A percentile compares a stretch with the other conserved stretches of the same genome.
phyloP scores from a whole-genome alignment of 108 stramenopile species.

The Skeletonema costatum region DNA sequence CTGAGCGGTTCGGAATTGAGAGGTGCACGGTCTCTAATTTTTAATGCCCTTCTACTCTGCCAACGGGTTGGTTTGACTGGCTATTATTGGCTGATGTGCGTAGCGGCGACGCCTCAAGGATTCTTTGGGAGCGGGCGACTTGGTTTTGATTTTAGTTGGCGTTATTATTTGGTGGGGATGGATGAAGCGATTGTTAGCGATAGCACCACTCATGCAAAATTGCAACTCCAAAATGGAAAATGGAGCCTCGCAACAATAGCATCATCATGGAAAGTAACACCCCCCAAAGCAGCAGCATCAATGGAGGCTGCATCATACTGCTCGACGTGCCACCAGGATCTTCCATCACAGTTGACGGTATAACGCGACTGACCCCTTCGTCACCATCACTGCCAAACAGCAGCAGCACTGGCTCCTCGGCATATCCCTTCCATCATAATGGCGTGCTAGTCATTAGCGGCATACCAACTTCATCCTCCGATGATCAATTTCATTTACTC shows the following conservation, averaged over 20 bases:
- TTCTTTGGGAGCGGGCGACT: no score
- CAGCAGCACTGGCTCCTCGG: not conserved
- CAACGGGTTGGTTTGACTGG: not conserved
- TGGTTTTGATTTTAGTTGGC: no score
- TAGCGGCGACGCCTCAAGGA: no score
- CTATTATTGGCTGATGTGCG: no score
- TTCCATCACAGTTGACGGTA: conserved; percentile 41
- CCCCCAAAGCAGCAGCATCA: not conserved
- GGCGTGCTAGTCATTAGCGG: not conserved
- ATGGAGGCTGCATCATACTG: conserved; percentile 37
- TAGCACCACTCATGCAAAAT: no score
- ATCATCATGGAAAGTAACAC: not conserved
- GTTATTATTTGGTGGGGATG: no score
- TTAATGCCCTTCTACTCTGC: not conserved
- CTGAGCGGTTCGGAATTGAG: no score
- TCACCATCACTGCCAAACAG: not conserved
- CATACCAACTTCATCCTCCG: not conserved
- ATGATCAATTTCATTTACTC: conserved; percentile 34
- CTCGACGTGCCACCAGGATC: conserved; percentile 44
- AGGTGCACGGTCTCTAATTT: no score
- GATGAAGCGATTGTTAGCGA: no score
- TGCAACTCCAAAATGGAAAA: no score
- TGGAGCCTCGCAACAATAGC: no score
- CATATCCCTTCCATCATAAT: not conserved
- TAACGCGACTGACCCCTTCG: conserved; percentile 38